These are phyloP conservation scores for Buddleja alternifolia DNA, from an alignment of 257 asterid species.

Conservation along the genomic window DNA sequence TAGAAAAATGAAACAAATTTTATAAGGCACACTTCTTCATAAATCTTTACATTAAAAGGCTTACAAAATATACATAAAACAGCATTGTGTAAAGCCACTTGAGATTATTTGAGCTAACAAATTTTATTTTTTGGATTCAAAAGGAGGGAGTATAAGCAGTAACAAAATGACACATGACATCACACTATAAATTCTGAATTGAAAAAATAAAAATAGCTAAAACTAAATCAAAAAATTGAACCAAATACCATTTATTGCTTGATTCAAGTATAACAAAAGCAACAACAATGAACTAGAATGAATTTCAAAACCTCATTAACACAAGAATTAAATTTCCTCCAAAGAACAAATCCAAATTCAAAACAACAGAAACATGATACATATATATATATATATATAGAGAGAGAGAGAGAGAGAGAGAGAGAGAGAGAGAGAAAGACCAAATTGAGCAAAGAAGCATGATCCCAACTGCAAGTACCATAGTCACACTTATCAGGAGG, in stretches of 20 bases:
- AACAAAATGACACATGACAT: background rate
- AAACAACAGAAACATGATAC: background rate
- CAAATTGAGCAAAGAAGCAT: conserved; percentile 78
- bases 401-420: conserved; percentile 22
- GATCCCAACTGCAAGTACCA: conserved; percentile 87
- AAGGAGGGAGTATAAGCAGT: background rate
- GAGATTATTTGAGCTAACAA: background rate
- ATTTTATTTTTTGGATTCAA: background rate
- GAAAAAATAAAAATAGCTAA: background rate
- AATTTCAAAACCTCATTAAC: conserved; percentile 12
- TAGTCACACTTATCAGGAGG: conserved; percentile 85
- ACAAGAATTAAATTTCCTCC: conserved; percentile 15
- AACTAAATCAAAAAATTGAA: conserved; percentile 3
- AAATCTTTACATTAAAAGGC: too few species aligned
- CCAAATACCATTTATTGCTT: conserved; percentile 10
- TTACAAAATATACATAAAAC: too few species aligned
- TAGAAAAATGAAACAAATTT: conserved; percentile 19
- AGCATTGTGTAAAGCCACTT: background rate
- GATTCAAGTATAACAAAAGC: conserved; percentile 3
- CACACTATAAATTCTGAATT: background rate
- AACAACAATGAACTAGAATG: background rate
- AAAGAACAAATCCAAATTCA: conserved; percentile 18
- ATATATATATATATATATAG: background rate
- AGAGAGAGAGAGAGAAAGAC: conserved; percentile 45
- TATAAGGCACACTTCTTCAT: background rate